Percentiles rank a stretch among this genome's conserved stretches.
Evolutionary conservation across 2,329 filamentous ascomycete species (phyloP).

Genomic region (Boeremia lycopersici): DNA sequence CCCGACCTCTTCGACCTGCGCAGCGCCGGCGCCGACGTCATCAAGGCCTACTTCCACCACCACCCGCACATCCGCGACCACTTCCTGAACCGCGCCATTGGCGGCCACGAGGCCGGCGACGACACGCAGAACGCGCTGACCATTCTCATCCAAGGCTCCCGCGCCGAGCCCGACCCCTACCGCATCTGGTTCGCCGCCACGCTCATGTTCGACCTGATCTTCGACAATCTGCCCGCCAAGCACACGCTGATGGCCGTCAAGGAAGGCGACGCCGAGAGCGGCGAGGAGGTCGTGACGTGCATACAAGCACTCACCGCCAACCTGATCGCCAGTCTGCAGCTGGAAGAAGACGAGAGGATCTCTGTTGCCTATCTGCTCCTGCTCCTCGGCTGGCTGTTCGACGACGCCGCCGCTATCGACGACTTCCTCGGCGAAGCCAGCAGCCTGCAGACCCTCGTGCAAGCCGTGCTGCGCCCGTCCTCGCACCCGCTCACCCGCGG

Average conservation of each 20-base stretch:
- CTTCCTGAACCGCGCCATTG: slow-evolving; percentile 86
- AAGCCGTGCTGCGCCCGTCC: slow-evolving; percentile 67
- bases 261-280: slow-evolving; percentile 85
- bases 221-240: slow-evolving; percentile 81
- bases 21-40: slow-evolving; percentile 83
- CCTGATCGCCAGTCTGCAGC: slow-evolving; percentile 78
- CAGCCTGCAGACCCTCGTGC: slow-evolving; percentile 84
- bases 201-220: slow-evolving; percentile 83
- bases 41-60: slow-evolving; percentile 88
- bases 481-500: slow-evolving; percentile 73
- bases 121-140: slow-evolving; percentile 88
- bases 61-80: slow-evolving; percentile 82
- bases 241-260: slow-evolving; percentile 78
- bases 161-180: slow-evolving; percentile 76
- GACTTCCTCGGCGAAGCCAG: slow-evolving; percentile 92
- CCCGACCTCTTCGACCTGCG: slow-evolving; percentile 77
- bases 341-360: slow-evolving; percentile 77
- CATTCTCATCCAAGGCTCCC: slow-evolving; percentile 73
- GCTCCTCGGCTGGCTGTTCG: slow-evolving; percentile 86
- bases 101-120: slow-evolving; percentile 79
- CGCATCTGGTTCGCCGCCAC: slow-evolving; percentile 88
- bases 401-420: slow-evolving; percentile 88
- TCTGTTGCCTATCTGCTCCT: slow-evolving; percentile 88
- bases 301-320: slow-evolving; percentile 89
- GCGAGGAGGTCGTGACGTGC: slow-evolving; percentile 93